Base-by-base conservation (phyloP, 108 stramenopile genomes). In the Hondaea fermentalgiana region DNA sequence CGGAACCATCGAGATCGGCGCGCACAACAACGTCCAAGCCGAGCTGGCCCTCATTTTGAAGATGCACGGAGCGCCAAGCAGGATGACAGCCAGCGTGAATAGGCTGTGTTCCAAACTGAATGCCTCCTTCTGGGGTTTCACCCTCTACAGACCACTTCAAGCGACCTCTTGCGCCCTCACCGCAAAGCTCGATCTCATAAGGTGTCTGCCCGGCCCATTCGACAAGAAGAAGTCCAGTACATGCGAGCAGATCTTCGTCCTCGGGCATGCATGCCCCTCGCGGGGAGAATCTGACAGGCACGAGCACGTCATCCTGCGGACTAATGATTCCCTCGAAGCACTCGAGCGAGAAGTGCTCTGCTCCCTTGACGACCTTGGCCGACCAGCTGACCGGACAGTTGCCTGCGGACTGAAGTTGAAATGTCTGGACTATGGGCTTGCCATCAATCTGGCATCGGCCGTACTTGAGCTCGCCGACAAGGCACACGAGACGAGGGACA, bases 361-460 rank as follows among this genome's bases (percentile, higher is more conserved):
- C 17, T 6, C 45, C 51, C 16, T 53, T 23, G 51, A 53, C 49
- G n/a, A 83, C 3, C 19, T 17, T 14, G 19, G 76, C 76, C 6
- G 76, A 47, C 76, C 76, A 83, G 28, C 49, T 83, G 6, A 53
- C 76, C 28, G 76, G 76, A 23, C 76, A 83, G 76, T 83, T 83
- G 44, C 76, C 76, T 6, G 23, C 28, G 6, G 76, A 83, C 10
- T 35, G 76, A 45, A 83, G 51, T 23, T 25, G n/a, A 12, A 83
- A 6, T 8, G 64, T 69, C 42, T 69, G 25, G 6, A 23, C 64
- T 1, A 42, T 42, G 8, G 8, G 8, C 21, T 16, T 12, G 8
- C 64, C 64, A 69, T 69, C 64, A 17, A 69, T 69, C 64, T 69
- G 64, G 42, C 64, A 69, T 69, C 64, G 64, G 8, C 64, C 64